These are phyloP conservation scores for Coemansia sp. DNA, from an alignment of 192 early-diverging fungal species.

Conservation along the genomic window DNA sequence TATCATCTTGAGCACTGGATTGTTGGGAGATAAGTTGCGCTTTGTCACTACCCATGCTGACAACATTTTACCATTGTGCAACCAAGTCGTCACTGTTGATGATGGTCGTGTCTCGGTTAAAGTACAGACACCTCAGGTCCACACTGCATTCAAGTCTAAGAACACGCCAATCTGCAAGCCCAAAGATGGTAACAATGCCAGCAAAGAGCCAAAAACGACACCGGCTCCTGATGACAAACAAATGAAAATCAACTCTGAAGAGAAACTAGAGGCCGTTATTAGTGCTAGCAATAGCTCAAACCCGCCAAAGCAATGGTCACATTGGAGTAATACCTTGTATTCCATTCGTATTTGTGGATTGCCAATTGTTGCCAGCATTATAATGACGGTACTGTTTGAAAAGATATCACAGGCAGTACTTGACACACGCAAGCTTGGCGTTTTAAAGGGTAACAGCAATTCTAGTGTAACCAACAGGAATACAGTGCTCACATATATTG, in stretches of 20 bases:
- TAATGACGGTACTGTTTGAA: background rate
- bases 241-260: background rate
- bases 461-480: background rate
- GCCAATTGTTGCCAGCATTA: background rate
- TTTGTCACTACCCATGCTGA: conserved; percentile 50
- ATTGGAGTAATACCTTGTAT: conserved; percentile 59
- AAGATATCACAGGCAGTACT: background rate
- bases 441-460: background rate
- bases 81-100: conserved; percentile 26
- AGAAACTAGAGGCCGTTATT: background rate
- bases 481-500: background rate
- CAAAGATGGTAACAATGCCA: background rate
- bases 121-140: conserved; percentile 35
- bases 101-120: conserved; percentile 29
- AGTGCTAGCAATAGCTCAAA: background rate
- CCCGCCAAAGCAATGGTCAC: background rate
- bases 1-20: conserved; percentile 50
- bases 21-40: conserved; percentile 57
- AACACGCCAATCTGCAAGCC: conserved; percentile 22
- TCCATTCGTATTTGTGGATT: conserved; percentile 11
- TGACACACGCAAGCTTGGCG: background rate
- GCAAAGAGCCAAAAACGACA: background rate
- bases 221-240: background rate
- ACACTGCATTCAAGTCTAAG: conserved; percentile 1
- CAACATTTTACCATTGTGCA: conserved; percentile 21